A percentile compares a stretch with the other conserved stretches of the same genome.
These are phyloP conservation scores for Pseudogymnoascus pannorum DNA, from an alignment of 2,329 filamentous ascomycete species.

Conservation along the genomic window DNA sequence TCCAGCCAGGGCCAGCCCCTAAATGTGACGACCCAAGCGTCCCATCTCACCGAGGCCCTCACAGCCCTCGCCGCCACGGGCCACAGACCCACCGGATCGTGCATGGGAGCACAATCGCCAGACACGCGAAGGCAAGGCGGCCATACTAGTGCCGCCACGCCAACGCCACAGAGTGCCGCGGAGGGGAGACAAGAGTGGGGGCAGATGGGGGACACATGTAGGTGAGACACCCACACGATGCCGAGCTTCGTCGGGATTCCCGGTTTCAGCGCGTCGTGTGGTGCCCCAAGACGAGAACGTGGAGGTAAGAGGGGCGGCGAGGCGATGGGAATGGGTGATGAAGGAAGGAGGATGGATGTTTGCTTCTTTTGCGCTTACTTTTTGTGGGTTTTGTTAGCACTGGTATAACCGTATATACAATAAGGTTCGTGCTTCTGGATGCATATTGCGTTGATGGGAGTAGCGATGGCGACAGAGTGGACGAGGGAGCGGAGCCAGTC, in stretches of 20 bases:
- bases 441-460: constrained; percentile 1
- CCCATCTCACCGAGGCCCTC: neutral
- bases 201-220: neutral
- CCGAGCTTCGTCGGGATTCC: neutral
- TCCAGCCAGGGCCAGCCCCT: neutral
- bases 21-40: neutral
- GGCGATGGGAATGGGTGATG: neutral
- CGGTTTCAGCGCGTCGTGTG: neutral
- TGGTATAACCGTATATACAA: neutral
- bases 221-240: neutral
- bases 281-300: neutral
- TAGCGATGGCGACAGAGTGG: constrained; percentile 3
- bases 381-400: constrained; percentile 3
- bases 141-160: neutral
- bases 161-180: neutral
- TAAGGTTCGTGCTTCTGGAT: constrained; percentile 8
- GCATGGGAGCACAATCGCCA: neutral
- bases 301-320: neutral
- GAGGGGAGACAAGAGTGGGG: neutral
- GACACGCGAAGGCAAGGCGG: neutral
- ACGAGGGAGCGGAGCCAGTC: neutral
- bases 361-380: neutral
- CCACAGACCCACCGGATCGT: neutral
- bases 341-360: neutral
- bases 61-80: neutral